These are phyloP conservation scores for Balansia obtecta DNA, from an alignment of 2,329 filamentous ascomycete species.

Conservation along the genomic window DNA sequence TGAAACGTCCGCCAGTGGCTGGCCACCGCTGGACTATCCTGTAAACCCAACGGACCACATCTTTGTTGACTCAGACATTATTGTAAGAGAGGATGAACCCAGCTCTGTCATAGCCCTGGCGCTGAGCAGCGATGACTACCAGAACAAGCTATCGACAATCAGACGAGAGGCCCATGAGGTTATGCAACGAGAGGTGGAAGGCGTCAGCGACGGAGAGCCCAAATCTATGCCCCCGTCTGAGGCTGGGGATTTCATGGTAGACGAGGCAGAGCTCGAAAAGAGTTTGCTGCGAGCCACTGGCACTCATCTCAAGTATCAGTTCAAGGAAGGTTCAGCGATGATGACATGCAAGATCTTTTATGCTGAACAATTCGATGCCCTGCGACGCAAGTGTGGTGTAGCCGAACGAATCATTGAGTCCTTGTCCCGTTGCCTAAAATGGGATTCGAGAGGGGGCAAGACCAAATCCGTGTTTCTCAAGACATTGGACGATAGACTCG, in stretches of 20 bases:
- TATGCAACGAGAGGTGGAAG: conserved; percentile 25
- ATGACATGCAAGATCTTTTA: conserved; percentile 99
- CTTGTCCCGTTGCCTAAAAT: conserved; percentile 87
- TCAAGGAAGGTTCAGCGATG: conserved; percentile 82
- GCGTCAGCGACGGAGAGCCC: conserved; percentile 15
- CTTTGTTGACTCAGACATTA: conserved; percentile 92
- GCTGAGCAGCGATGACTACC: conserved; percentile 77
- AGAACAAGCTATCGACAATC: conserved; percentile 61
- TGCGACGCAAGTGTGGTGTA: conserved; percentile 84
- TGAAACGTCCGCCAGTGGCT: conserved; percentile 89
- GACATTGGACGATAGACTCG: conserved; percentile 85
- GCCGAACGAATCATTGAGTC: conserved; percentile 92
- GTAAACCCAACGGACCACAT: conserved; percentile 82
- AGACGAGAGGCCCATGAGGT: conserved; percentile 36
- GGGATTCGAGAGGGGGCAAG: conserved; percentile 96
- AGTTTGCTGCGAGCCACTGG: conserved; percentile 75
- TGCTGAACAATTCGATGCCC: conserved; percentile 91
- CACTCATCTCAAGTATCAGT: conserved; percentile 92
- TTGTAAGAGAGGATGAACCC: conserved; percentile 93
- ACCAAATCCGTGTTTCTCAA: conserved; percentile 96
- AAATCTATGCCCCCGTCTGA: conserved; percentile 23
- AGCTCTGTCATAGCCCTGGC: conserved; percentile 93
- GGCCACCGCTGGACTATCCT: conserved; percentile 86
- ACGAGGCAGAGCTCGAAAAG: conserved; percentile 69
- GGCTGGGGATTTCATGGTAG: conserved; percentile 26